Evolutionary conservation across 129 eudicot species (phyloP).

Genomic region (Chrysanthemum makinoi): DNA sequence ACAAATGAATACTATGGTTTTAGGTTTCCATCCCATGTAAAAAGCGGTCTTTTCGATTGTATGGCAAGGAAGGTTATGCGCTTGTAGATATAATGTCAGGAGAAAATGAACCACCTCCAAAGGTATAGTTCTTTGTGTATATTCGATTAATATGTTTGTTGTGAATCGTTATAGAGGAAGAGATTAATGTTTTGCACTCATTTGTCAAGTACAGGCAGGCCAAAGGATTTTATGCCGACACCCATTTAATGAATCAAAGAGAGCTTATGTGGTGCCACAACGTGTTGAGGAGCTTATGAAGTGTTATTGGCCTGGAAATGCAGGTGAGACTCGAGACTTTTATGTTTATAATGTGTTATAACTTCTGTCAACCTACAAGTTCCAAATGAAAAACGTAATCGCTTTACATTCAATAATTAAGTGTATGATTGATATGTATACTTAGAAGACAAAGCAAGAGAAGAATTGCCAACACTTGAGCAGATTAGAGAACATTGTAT

Average conservation of each 20-base stretch:
- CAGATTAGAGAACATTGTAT: slow-evolving; percentile 78
- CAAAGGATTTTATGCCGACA: slow-evolving; percentile 90
- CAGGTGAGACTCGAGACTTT: slow-evolving; percentile 44
- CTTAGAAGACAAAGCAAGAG: slow-evolving; percentile 64
- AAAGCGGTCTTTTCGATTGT: slow-evolving; percentile 80
- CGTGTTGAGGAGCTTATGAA: slow-evolving; percentile 91
- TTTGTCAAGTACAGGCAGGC: slow-evolving; percentile 49
- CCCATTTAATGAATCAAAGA: slow-evolving; percentile 93
- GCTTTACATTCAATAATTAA: not conserved
- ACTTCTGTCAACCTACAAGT: not conserved
- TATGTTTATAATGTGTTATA: not conserved
- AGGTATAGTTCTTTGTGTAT: slow-evolving; percentile 44
- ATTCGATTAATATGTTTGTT: not conserved
- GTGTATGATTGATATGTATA: not conserved
- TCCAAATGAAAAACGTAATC: not conserved
- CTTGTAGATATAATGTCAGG: slow-evolving; percentile 96
- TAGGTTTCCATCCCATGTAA: slow-evolving; percentile 99
- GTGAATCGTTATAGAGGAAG: not conserved
- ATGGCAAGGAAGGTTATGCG: slow-evolving; percentile 94
- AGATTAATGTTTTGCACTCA: not conserved
- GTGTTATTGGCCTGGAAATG: slow-evolving; percentile 90
- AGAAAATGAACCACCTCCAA: slow-evolving; percentile 94
- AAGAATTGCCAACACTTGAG: slow-evolving; percentile 69
- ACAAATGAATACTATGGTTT: slow-evolving; percentile 17
- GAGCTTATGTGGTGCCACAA: slow-evolving; percentile 97